phyloP scores from a whole-genome alignment of 768 basidiomycete species.

The Neoboletus magnificus region DNA sequence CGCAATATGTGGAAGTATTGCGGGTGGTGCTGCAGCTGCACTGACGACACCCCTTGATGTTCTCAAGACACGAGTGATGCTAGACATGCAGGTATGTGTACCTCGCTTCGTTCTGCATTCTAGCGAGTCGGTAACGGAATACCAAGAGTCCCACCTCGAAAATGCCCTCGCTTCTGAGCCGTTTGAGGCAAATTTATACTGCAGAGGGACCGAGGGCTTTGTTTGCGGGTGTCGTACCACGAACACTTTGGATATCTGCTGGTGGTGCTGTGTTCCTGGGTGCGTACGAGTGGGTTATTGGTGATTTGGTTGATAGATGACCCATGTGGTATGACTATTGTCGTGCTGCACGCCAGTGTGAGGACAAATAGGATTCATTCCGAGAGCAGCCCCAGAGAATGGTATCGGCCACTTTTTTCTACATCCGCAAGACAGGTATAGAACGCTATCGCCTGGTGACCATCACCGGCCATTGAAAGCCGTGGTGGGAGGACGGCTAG shows the following conservation, averaged over 20 bases:
- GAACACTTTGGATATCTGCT: slow-evolving; percentile 94
- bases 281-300: slow-evolving; percentile 83
- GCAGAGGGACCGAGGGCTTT: slow-evolving; percentile 72
- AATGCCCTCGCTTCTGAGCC: slow-evolving; percentile 51
- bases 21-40: slow-evolving; percentile 87
- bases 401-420: neutral
- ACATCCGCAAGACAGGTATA: neutral
- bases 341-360: neutral
- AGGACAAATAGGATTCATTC: neutral
- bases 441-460: neutral
- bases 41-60: slow-evolving; percentile 95
- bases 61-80: slow-evolving; percentile 95
- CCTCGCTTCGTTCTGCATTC: neutral
- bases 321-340: neutral
- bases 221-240: slow-evolving; percentile 83
- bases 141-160: slow-evolving; percentile 48
- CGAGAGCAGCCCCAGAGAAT: neutral
- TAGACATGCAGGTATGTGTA: slow-evolving; percentile 71
- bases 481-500: too few relatives aligned
- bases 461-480: neutral
- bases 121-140: neutral
- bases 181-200: slow-evolving; percentile 63
- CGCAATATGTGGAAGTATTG: slow-evolving; percentile 85
- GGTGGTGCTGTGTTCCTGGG: slow-evolving; percentile 97
- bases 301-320: slow-evolving; percentile 40